phyloP scores from a whole-genome alignment of 805 yeast genomes.

The Blastobotrys terrestris region DNA sequence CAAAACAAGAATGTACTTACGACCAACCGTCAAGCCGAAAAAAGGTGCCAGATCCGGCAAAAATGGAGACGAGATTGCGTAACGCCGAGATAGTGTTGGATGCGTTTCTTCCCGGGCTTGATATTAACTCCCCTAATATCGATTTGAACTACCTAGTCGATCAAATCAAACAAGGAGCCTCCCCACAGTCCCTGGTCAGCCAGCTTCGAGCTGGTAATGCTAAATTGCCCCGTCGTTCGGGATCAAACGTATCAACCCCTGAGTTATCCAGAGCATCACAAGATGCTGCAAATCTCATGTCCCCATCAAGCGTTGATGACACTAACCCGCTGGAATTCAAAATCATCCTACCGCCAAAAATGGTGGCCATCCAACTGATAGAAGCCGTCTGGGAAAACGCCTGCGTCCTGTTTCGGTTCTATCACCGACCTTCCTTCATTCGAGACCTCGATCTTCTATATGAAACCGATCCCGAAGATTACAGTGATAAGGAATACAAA shows the following conservation, averaged over 20 bases:
- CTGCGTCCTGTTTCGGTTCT: constrained; percentile 77
- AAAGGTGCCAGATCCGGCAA: constrained; percentile 30
- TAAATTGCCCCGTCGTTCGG: neutral
- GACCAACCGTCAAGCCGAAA: constrained; percentile 66
- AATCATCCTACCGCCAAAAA: constrained; percentile 69
- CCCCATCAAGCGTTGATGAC: constrained; percentile 14
- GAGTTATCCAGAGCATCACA: constrained; percentile 4
- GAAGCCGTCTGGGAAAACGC: constrained; percentile 80
- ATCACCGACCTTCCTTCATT: constrained; percentile 76
- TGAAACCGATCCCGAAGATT: constrained; percentile 65
- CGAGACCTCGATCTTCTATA: constrained; percentile 70
- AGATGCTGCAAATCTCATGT: constrained; percentile 8
- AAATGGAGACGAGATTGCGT: constrained; percentile 32
- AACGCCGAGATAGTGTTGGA: constrained; percentile 33
- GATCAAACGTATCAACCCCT: neutral
- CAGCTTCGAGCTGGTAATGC: neutral
- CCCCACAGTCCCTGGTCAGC: neutral
- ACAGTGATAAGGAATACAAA: constrained; percentile 65
- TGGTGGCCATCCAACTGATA: constrained; percentile 62
- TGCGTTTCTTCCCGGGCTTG: constrained; percentile 36
- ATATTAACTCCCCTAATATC: constrained; percentile 30
- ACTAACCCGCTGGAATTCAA: constrained; percentile 45
- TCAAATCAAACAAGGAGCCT: neutral
- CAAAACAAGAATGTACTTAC: constrained; percentile 54
- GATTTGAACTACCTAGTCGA: constrained; percentile 24